Conservation (phyloP, 306 rosid genomes). For the Acacia acuminata region DNA sequence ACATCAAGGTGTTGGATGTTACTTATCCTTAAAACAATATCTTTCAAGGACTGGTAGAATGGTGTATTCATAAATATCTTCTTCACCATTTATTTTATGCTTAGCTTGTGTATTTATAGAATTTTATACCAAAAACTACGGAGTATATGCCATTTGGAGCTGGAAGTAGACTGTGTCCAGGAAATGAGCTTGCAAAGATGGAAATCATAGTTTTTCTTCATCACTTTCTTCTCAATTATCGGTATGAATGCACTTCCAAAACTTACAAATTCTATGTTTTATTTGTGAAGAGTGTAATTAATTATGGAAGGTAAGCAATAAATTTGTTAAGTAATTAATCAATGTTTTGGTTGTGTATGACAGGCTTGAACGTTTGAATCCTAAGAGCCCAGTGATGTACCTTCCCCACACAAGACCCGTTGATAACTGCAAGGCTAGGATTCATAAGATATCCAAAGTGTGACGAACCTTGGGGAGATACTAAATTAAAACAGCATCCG, state of each 20-base stretch:
- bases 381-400: background rate
- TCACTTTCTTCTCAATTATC: background rate
- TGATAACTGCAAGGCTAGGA: background rate
- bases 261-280: background rate
- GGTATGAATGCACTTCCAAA: background rate
- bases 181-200: background rate
- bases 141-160: background rate
- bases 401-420: background rate
- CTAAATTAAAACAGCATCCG: background rate
- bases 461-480: background rate
- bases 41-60: too few relatives aligned
- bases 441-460: background rate
- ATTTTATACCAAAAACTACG: background rate
- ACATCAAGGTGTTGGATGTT: too few relatives aligned
- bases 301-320: background rate
- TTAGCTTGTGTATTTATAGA: background rate
- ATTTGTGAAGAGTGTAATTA: background rate
- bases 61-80: background rate
- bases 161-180: background rate
- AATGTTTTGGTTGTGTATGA: background rate
- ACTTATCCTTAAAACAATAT: too few relatives aligned
- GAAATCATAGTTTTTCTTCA: background rate
- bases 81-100: background rate
- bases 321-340: background rate
- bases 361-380: background rate